Percentiles rank a stretch among this genome's conserved stretches.
Conservation (phyloP, 768 basidiomycete species). For the Suillus variegatus region DNA sequence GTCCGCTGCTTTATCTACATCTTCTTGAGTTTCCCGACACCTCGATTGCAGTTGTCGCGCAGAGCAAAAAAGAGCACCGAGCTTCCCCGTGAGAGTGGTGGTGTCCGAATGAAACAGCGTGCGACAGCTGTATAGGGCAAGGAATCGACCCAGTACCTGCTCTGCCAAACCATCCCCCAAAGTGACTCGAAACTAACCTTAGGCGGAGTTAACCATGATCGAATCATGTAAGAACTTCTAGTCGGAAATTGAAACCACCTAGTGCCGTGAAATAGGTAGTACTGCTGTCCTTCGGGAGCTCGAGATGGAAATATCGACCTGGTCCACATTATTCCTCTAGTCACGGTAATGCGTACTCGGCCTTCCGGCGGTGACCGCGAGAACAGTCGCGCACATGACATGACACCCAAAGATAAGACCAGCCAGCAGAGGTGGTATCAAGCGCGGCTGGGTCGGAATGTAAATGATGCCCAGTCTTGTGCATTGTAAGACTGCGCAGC, state of each 20-base stretch:
- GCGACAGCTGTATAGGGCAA: not conserved
- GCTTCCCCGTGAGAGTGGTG: not conserved
- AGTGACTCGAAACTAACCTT: not conserved
- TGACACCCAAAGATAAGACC: not conserved
- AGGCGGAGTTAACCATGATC: not conserved
- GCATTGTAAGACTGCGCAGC: not conserved
- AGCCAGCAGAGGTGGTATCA: not conserved
- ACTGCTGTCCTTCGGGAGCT: not conserved
- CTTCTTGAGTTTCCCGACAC: not conserved
- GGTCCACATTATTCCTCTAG: not conserved
- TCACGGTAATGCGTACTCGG: not conserved
- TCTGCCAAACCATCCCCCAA: not conserved
- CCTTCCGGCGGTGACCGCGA: not conserved
- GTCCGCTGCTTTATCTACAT: not conserved
- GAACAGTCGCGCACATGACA: not conserved
- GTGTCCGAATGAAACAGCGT: not conserved
- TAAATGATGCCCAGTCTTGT: not conserved
- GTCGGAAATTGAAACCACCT: not conserved
- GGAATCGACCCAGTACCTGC: not conserved
- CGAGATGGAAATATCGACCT: not conserved
- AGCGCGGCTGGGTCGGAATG: not conserved
- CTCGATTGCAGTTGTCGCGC: not conserved
- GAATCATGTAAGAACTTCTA: not conserved
- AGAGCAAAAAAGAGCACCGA: not conserved
- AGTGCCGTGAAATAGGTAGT: not conserved